phyloP scores from a whole-genome alignment of 768 basidiomycete genomes.

The Rhodotorula kratochvilovae region DNA sequence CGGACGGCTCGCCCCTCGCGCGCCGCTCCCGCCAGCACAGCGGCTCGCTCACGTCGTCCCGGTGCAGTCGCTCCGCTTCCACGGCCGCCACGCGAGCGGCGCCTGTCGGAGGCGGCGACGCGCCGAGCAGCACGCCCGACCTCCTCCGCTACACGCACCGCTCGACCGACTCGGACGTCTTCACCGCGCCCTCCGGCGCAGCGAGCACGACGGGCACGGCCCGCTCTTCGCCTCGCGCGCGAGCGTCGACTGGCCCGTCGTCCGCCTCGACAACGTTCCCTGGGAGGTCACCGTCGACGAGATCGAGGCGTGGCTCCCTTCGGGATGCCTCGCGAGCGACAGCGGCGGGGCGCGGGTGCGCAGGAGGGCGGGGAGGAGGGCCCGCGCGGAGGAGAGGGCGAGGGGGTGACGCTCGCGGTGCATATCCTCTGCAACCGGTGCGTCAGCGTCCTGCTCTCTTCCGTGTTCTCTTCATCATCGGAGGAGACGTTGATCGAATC shows the following conservation, averaged over 20 bases:
- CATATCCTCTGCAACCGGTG: conserved; percentile 40
- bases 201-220: neutral
- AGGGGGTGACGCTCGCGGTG: conserved; percentile 25
- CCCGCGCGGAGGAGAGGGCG: neutral
- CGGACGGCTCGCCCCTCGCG: no score
- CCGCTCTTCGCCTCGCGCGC: neutral
- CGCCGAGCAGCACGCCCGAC: no score
- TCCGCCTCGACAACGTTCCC: conserved; percentile 38
- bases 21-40: no score
- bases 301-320: conserved; percentile 23
- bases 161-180: neutral
- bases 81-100: no score
- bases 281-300: conserved; percentile 30
- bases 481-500: neutral
- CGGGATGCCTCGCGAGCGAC: conserved; percentile 22
- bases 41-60: no score
- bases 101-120: no score
- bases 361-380: neutral
- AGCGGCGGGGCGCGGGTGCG: neutral
- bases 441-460: neutral
- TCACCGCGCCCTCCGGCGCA: neutral
- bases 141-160: no score
- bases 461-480: neutral
- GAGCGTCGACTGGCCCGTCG: conserved; percentile 31
- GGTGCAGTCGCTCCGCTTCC: no score